Conservation (phyloP, 2,329 filamentous ascomycete genomes). For the Curvularia spicifera region DNA sequence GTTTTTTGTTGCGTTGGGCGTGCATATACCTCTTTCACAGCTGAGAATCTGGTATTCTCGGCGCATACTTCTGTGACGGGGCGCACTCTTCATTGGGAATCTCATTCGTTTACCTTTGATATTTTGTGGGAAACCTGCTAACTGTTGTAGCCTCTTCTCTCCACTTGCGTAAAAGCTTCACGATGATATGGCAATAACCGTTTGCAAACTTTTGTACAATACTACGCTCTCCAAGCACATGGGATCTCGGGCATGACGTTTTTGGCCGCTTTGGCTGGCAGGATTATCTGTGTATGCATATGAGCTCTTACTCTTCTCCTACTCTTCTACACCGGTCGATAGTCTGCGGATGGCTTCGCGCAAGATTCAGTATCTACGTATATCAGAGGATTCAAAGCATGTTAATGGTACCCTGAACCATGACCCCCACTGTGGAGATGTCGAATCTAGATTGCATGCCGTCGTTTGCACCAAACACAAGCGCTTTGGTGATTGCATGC, state of each 20-base stretch:
- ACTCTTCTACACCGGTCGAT: constrained; percentile 26
- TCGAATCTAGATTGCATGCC: constrained; percentile 7
- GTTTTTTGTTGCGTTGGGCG: not conserved
- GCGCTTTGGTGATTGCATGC: constrained; percentile 24
- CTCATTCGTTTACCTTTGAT: not conserved
- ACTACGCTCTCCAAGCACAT: constrained; percentile 38
- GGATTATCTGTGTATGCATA: constrained; percentile 4
- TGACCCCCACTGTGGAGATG: constrained; percentile 23
- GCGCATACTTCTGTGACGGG: not conserved
- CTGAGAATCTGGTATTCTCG: not conserved
- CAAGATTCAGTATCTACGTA: constrained; percentile 25
- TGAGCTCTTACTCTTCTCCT: constrained; percentile 20
- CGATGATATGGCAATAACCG: constrained; percentile 23
- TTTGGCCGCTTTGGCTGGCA: constrained; percentile 17
- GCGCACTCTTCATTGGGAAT: not conserved
- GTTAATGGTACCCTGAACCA: constrained; percentile 17
- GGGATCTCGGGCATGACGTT: constrained; percentile 25
- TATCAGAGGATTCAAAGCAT: constrained; percentile 20
- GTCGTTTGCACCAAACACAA: constrained; percentile 15
- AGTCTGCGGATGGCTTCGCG: constrained; percentile 21
- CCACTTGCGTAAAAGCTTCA: constrained; percentile 42
- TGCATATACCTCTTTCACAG: not conserved
- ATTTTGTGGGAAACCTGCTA: constrained; percentile 18
- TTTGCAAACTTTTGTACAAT: constrained; percentile 38
- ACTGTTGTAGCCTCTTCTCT: constrained; percentile 46